Evolutionary conservation across 1,284 basidiomycete species (phyloP), one percentile per base, ranked within the genome.

Genomic region (Waitea zeae): DNA sequence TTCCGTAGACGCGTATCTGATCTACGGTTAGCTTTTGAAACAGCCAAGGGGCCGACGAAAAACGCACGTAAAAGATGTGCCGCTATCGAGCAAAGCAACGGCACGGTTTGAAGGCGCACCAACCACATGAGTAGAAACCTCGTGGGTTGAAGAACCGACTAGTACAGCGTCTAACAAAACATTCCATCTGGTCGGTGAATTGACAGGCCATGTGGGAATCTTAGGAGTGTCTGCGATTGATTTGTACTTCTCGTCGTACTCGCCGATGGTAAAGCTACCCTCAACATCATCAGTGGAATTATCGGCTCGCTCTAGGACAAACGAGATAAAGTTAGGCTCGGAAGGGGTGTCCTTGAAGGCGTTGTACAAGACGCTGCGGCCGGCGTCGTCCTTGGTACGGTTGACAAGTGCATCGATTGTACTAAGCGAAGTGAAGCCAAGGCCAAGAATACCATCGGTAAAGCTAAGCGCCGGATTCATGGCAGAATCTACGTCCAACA

Each of bases 391-490:
- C 18, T 64, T 61, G 1, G 73, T 67, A 12, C 51, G 46, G 42
- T 77, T 79, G 34, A 83, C 54, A 3, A 58, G 48, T 11, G 57
- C 49, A 47, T 83, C 77, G 31, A 86, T 64, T 26, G 56, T 64
- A 2, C 82, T 86, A 20, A 84, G 63, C 12, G 68, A 68, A 20
- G 70, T 72, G 48, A 86, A 83, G 27, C 82, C 80, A n/a, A 84
- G 61, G 12, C 81, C 81, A 22, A 71, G 52, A 44, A 86, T 70
- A n/a, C 82, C 82, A 41, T 58, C 47, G 12, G 77, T 74, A 44
- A 77, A 82, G 3, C 60, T 56, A n/a, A 80, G 56, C 6, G 75
- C 74, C 17, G 80, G 77, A 49, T 84, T 82, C 35, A 62, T 49
- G 5, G 70, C 75, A 6, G 47, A 41, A 3, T 64, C 59, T 6